Conservation (phyloP, 306 rosid species). For the Dryas drummondii region DNA sequence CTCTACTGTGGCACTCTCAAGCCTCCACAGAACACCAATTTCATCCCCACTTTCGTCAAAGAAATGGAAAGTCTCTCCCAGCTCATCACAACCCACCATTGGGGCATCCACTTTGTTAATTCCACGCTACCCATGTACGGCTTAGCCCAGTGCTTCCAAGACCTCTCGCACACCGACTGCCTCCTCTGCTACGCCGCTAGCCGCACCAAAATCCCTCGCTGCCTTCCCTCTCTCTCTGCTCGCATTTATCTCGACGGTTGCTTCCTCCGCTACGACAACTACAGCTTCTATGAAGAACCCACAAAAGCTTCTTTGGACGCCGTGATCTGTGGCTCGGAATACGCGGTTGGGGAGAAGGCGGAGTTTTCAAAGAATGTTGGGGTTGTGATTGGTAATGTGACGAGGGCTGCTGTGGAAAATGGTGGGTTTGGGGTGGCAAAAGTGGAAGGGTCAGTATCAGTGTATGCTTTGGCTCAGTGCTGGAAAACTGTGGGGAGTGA, state of each 20-base stretch:
- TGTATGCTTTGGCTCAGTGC: conserved; percentile 78
- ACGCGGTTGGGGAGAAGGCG: conserved; percentile 11
- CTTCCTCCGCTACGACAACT: conserved; percentile 75
- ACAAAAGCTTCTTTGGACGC: conserved; percentile 35
- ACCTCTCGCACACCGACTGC: conserved; percentile 76
- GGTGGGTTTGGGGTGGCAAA: conserved; percentile 53
- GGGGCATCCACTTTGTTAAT: conserved; percentile 48
- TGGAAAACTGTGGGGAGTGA: conserved; percentile 50
- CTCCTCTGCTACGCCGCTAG: conserved; percentile 74
- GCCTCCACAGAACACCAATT: conserved; percentile 26
- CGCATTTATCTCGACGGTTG: conserved; percentile 84
- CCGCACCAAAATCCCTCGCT: conserved; percentile 73
- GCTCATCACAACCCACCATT: conserved; percentile 27
- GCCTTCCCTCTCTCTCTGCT: conserved; percentile 71
- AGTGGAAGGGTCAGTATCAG: conserved; percentile 39
- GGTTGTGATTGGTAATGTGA: conserved; percentile 36
- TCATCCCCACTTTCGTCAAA: conserved; percentile 57
- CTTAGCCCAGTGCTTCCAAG: conserved; percentile 66
- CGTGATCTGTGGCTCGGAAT: conserved; percentile 45
- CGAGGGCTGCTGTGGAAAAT: conserved; percentile 24
- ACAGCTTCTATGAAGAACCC: conserved; percentile 52
- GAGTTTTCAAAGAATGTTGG: conserved; percentile 28
- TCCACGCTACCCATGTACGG: conserved; percentile 52
- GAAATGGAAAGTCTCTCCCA: conserved; percentile 69
- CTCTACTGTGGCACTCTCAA: conserved; percentile 45